phyloP scores from a whole-genome alignment of 2,329 filamentous ascomycete genomes.

The Pseudogymnoascus sp. region DNA sequence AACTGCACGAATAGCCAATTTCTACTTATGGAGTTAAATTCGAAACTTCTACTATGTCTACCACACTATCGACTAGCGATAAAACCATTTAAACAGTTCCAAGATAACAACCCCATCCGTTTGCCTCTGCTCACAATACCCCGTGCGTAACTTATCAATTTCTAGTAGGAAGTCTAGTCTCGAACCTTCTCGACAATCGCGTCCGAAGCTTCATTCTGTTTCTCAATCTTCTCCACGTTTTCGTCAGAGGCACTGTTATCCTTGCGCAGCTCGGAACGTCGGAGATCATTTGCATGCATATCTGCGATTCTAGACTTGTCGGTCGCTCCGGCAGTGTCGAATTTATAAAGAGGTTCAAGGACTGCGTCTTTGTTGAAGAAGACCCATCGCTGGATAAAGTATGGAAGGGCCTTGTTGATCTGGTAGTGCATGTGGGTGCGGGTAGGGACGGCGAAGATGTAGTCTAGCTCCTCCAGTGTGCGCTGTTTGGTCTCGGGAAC shows the following conservation, averaged over 20 bases:
- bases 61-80: not conserved
- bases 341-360: slow-evolving; percentile 43
- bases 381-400: slow-evolving; percentile 17
- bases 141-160: not conserved
- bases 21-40: not conserved
- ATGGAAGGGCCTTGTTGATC: slow-evolving; percentile 22
- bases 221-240: not conserved
- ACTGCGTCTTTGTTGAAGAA: slow-evolving; percentile 31
- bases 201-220: not conserved
- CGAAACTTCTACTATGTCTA: not conserved
- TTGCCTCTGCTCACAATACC: not conserved
- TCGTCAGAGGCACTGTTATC: slow-evolving; percentile 8
- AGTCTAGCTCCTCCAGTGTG: slow-evolving; percentile 8
- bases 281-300: slow-evolving; percentile 6
- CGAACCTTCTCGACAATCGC: slow-evolving; percentile 2
- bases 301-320: slow-evolving; percentile 7
- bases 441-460: slow-evolving; percentile 36
- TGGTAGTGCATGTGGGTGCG: slow-evolving; percentile 25
- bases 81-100: not conserved
- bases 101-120: not conserved
- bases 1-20: not conserved
- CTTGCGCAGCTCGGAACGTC: slow-evolving; percentile 1
- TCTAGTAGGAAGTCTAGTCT: slow-evolving; percentile 10
- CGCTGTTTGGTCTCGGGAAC: slow-evolving; percentile 32
- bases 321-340: slow-evolving; percentile 27